Evolutionary conservation across 192 early-diverging fungal species (phyloP).

Genomic region (Coemansia sp.): DNA sequence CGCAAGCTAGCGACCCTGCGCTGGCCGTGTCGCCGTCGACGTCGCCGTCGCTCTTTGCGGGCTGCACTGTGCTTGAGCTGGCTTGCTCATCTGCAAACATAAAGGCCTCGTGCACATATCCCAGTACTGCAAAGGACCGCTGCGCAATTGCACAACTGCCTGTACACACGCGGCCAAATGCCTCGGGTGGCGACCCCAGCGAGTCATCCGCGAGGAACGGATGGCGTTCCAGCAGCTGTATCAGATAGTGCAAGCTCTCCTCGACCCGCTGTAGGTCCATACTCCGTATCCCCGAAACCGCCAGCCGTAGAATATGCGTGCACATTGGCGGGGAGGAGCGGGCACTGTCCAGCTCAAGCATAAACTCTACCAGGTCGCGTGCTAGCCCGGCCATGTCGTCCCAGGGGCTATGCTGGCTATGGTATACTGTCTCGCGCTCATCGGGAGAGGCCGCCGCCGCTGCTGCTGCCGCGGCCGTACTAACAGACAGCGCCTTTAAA

Average conservation of each 20-base stretch:
- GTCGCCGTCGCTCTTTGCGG: background rate
- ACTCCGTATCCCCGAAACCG: constrained; percentile 31
- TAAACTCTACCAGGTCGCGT: constrained; percentile 13
- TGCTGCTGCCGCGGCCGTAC: background rate
- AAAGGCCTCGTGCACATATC: constrained; percentile 37
- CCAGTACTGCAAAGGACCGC: constrained; percentile 13
- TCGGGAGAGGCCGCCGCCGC: background rate
- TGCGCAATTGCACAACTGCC: constrained; percentile 10
- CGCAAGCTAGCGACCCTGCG: background rate
- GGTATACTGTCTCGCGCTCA: constrained; percentile 22
- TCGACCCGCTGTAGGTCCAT: constrained; percentile 27
- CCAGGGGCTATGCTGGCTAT: constrained; percentile 44
- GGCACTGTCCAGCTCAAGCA: constrained; percentile 18
- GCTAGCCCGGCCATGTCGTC: constrained; percentile 26
- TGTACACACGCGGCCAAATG: background rate
- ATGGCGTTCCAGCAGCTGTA: constrained; percentile 26
- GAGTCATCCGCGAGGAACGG: constrained; percentile 1
- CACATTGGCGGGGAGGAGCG: constrained; percentile 12
- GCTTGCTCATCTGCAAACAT: constrained; percentile 35
- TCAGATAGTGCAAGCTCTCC: constrained; percentile 18
- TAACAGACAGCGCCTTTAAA: constrained; percentile 21
- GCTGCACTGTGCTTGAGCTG: background rate
- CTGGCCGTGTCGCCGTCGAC: background rate
- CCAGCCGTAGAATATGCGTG: constrained; percentile 16
- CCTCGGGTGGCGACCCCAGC: background rate